Percentiles rank a stretch among this genome's conserved stretches.
Conservation (phyloP, 495 filamentous ascomycete genomes). For the Pseudomonodictys pantanalensis region DNA sequence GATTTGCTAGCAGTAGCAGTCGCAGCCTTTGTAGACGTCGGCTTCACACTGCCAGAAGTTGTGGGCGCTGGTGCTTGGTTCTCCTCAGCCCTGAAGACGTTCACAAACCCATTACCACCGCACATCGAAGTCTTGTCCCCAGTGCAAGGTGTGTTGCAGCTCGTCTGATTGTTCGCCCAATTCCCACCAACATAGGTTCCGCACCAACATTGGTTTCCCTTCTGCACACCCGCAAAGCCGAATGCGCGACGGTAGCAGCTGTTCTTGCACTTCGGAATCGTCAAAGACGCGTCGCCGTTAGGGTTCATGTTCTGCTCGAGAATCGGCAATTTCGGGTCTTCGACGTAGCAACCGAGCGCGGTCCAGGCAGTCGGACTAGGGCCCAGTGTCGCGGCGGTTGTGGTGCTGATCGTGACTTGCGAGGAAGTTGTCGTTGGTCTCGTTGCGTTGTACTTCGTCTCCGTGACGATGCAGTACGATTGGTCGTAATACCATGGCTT, state of each 20-base stretch:
- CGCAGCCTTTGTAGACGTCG: no score
- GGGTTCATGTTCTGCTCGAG: constrained; percentile 7
- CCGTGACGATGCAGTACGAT: constrained; percentile 15
- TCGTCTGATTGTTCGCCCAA: constrained; percentile 25
- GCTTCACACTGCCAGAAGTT: background rate
- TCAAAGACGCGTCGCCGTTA: background rate
- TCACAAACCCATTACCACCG: constrained; percentile 29
- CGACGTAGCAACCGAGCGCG: constrained; percentile 1
- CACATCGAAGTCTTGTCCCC: constrained; percentile 29
- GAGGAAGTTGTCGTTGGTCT: background rate
- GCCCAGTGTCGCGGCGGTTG: background rate
- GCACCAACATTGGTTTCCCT: constrained; percentile 39
- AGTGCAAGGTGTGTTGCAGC: constrained; percentile 35
- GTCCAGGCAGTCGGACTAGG: constrained; percentile 6
- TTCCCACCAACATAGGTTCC: constrained; percentile 32
- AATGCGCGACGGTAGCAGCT: background rate
- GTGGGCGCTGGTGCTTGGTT: background rate
- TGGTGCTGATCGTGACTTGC: background rate
- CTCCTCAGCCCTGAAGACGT: constrained; percentile 26
- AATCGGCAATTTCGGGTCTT: background rate
- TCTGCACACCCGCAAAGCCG: constrained; percentile 28
- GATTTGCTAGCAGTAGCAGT: background rate
- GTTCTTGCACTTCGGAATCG: constrained; percentile 16
- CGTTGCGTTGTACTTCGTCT: background rate
- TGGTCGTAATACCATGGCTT: constrained; percentile 12